Evolutionary conservation across 2,329 filamentous ascomycete species (phyloP), one percentile per base, ranked within the genome.

Genomic region (Aspergillus hiratsukae): DNA sequence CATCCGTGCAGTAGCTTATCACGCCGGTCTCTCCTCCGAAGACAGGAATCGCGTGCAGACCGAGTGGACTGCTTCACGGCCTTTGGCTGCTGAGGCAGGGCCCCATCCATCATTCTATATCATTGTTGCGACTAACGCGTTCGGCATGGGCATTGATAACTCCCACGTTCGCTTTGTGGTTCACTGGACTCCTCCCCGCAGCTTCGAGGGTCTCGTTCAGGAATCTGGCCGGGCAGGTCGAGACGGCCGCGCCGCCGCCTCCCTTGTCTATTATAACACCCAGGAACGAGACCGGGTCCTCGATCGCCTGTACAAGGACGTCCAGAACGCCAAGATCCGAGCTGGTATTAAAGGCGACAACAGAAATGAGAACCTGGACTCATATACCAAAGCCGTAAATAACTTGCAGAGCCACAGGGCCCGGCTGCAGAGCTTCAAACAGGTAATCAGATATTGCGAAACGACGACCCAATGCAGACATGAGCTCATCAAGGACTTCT

Each of bases 61-160:
- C 23, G 69, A 75, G 54, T 77, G 75, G 76, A 73, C 68, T 28
- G 67, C 69, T 1, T 64, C 68, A 7, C 51, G 56, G n/a, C 58
- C 51, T 48, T 19, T 35, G 25, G 25, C 52, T 9, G 43, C 58
- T 48, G 52, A 61, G 31, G 60, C 64, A 14, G 61, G 63, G 23
- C 60, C 59, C n/a, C 52, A 61, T 70, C 80, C 83, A 27, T 88
- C 88, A 1, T 96, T 94, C 75, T 91, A 94, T 70, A 86, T 97
- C 50, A 93, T 97, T 58, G 91, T 97, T 28, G 93, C 93, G 1
- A 97, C 93, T 0, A 97, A 91, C 1, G 93, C 93, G 0, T 97
- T 97, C 67, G 93, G 93, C 2, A 97, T 97, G 93, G 93, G 93
- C 27, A 97, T 97, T 61, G 92, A 97, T 73, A 97, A 97, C 73